phyloP scores from a whole-genome alignment of 78 protist species.

The Anaeramoeba ignava region DNA sequence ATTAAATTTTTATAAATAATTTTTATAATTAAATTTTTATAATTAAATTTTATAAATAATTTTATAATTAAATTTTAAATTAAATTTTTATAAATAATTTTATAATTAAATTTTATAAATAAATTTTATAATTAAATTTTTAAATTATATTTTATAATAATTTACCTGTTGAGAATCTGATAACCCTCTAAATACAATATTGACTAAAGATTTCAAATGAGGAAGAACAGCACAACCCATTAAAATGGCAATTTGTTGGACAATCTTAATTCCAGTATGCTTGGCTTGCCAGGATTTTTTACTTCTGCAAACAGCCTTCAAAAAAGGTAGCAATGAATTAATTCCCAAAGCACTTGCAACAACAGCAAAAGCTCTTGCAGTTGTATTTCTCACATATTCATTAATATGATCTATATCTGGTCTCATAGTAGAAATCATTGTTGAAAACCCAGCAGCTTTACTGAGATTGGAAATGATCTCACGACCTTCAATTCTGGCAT shows the following conservation, averaged over 20 bases:
- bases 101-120: too few species aligned
- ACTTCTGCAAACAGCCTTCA: slow-evolving; percentile 85
- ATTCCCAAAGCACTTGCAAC: slow-evolving; percentile 95
- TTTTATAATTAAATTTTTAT: too few species aligned
- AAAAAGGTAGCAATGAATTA: slow-evolving; percentile 81
- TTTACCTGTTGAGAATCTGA: neutral
- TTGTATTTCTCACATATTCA: slow-evolving; percentile 90
- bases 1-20: too few species aligned
- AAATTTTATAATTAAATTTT: neutral
- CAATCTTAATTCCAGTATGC: slow-evolving; percentile 91
- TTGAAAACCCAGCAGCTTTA: slow-evolving; percentile 95
- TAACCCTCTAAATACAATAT: slow-evolving; percentile 55
- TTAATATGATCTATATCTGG: slow-evolving; percentile 50
- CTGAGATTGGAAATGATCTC: slow-evolving; percentile 90
- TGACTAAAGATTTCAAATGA: slow-evolving; percentile 73
- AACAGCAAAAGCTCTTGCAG: slow-evolving; percentile 96
- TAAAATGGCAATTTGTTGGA: slow-evolving; percentile 88
- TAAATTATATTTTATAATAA: neutral
- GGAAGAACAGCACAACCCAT: slow-evolving; percentile 94
- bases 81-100: too few species aligned
- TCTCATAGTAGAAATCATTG: slow-evolving; percentile 91
- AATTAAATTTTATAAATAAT: too few species aligned
- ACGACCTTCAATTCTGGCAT: slow-evolving; percentile 91
- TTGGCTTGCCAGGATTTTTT: slow-evolving; percentile 90
- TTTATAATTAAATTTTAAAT: too few species aligned